Evolutionary conservation across 371 early-diverging fungal genomes (phyloP), one percentile per base, ranked within the genome.

Genomic region (Rhizomucor miehei): DNA sequence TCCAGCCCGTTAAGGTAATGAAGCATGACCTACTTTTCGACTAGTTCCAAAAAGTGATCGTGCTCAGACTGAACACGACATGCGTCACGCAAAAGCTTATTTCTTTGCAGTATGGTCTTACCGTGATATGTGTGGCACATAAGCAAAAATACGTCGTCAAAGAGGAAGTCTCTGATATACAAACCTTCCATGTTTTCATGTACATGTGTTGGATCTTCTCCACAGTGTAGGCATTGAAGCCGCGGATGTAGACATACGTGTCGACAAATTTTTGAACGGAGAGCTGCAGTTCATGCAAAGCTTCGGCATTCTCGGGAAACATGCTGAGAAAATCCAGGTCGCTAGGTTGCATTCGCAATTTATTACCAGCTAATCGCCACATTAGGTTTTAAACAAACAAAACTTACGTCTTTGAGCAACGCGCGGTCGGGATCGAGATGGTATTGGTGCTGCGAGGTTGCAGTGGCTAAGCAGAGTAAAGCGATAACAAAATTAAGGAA

Each of bases 201-300:
- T 80, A 81, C 46, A 84, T 80, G 38, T 81, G 75, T n/a, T 73
- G 76, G 13, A 84, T 78, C 60, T 80, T 81, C 52, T 82, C 82
- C 10, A 82, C 71, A 0, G 82, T 80, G 45, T 63, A 66, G 14
- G 57, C 44, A 14, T 82, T 81, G 48, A 74, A 84, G 14, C 85
- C 85, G 20, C 79, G 81, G 39, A 84, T 79, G 52, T 82, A 84
- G 2, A 84, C 80, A 65, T 82, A 84, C 1, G 82, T 77, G 24
- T 77, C 76, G 39, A 73, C 79, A 57, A 84, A 84, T 61, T 84
- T 81, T n/a, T 70, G 69, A 1, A 73, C 71, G 6, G 75, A 65
- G 24, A 59, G 56, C 55, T 71, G 69, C 49, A 81, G 65, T 47
- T 82, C 81, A 24, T 69, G 56, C 16, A 84, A 48, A 1, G 81